Base-by-base conservation (phyloP, 768 basidiomycete species). In the Phanerodontia chrysosporium region DNA sequence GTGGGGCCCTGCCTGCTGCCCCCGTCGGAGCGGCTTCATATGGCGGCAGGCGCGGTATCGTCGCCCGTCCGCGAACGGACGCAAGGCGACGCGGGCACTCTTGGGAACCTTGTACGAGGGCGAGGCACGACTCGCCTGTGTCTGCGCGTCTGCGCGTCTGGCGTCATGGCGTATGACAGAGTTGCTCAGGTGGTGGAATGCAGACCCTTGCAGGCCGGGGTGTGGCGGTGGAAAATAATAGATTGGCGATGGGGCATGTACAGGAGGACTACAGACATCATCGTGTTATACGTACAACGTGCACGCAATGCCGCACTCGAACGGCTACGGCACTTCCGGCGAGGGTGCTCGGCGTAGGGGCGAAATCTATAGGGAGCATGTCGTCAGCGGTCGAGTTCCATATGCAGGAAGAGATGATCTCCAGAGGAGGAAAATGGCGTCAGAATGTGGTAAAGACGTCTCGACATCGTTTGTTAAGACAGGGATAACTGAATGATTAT, bases 391-490 rank as follows among this genome's bases (percentile, higher is more conserved):
- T 51, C 28, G 24, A 35, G 32, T 49, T 27, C 27, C 12, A 30
- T 30, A 18, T 21, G 52, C 21, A 36, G 39, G 18, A 39, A 24
- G 42, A 27, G 35, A 44, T 22, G 46, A 45, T 58, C 29, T n/a
- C 42, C 32, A 18, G 21, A 39, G 25, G 18, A 30, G 39, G 8
- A 42, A 9, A 4, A 42, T 42, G 21, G 51, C n/a, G 32, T 42
- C 27, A 51, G 35, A 57, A 56, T 57, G 60, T 45, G 25, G 36
- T 42, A 25, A 49, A 46, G n/a, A 32, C 45, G 55, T 58, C 51
- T 62, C 60, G 60, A 62, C 60, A 62, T 62, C 35, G 30, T 39
- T 30, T 42, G 45, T 62, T 62, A 62, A 62, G 60, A 62, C 60
- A 62, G 60, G 60, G 60, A 62, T 62, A 62, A 62, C 60, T 62